Base-by-base conservation (phyloP, 805 yeast species). In the Wickerhamiella sergipiensis region DNA sequence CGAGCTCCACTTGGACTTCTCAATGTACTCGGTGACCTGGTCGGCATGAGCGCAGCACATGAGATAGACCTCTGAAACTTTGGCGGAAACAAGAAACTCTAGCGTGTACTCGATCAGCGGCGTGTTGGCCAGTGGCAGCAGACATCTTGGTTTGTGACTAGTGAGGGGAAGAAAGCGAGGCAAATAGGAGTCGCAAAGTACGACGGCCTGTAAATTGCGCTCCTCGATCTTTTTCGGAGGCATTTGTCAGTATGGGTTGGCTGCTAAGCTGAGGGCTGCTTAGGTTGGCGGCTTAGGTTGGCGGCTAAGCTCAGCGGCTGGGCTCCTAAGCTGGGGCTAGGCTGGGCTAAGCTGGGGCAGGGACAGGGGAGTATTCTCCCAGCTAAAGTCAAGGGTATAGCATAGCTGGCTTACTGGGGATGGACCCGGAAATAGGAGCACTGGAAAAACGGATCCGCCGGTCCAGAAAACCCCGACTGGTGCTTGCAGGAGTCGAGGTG, bases 81-180 rank as follows among this genome's bases (percentile, higher is more conserved):
- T 86, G 3, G 95, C 87, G 57, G 79, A 83, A 10, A 97, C 96
- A 45, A 92, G 73, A 63, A 92, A 92, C 68, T 92, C 97, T 49
- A 92, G 71, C 2, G 98, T 92, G 65, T 92, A 92, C 65, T 92
- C 97, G 54, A 92, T 79, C 61, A 92, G 74, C 9, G 99, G 98
- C 18, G 86, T 86, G 62, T 89, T 90, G 26, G 95, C 96, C 52
- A 92, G 69, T 2, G 97, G 97, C 55, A 92, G 71, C 43, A 92
- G 72, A 69, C 98, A 92, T 64, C 98, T 76, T 40, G 98, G 98
- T 55, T 73, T 79, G 18, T 79, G 80, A 2, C 86, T 75, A 0
- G 97, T 85, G 57, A 92, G 71, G 8, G 99, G 99, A 85, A 84
- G 81, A 67, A 92, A 92, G 59, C 95, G 74, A 1, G 92, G 83